Base-by-base conservation (phyloP, 2,329 filamentous ascomycete genomes). In the Pyrenochaeta sp. region DNA sequence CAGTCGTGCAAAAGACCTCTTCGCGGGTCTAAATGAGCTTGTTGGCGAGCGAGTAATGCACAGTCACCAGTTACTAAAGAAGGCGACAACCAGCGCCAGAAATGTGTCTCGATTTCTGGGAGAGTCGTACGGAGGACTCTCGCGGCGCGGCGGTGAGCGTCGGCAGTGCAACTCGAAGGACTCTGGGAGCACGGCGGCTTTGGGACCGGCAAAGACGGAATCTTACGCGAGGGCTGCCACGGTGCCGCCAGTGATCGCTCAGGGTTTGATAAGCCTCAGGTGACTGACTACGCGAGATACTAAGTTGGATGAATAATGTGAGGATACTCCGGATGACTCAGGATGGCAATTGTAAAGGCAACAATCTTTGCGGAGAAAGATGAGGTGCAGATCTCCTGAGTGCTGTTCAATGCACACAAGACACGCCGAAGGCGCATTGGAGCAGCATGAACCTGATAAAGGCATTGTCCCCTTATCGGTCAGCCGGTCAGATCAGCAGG, bases 111-210 rank as follows among this genome's bases (percentile, higher is more conserved):
- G 23, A 21, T 18, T 15, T 10, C 3, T 26, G n/a, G 6, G 3
- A 18, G 10, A n/a, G 31, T 34, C 14, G 11, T 13, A 34, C 31
- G 30, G 9, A 27, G 24, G 10, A 27, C 24, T n/a, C 13, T 26
- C 9, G 21, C 17, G 15, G 5, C 10, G 19, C 26, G 41, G 41
- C 41, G 41, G 41, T 44, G 41, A 44, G 35, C 11, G 18, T 38
- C 35, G 39, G 29, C 41, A 38, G 14, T 22, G 41, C 41, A 44
- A 22, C 21, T 35, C 19, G 20, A 4, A 11, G 20, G 20, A 7
- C 24, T 15, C 17, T 19, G 29, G 13, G 28, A 39, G 35, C n/a
- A n/a, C n/a, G n/a, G n/a, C n/a, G n/a, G 22, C 28, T 28, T 19
- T 20, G 10, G 15, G n/a, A 13, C 14, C 27, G 21, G 41, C 35